These are phyloP conservation scores for Gossypium schwendimanii DNA, from an alignment of 441 rosid genomes.

Conservation along the genomic window DNA sequence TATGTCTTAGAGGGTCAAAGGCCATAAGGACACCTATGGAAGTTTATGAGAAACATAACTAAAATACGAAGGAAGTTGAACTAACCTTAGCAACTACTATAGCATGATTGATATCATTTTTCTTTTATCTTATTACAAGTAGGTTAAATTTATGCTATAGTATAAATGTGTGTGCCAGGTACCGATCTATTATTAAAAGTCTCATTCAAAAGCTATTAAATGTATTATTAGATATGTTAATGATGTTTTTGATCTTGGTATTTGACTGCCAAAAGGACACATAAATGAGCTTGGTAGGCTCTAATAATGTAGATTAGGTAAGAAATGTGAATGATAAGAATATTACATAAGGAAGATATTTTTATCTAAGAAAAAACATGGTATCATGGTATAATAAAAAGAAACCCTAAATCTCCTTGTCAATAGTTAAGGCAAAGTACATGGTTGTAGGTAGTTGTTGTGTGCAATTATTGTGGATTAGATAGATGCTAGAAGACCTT, in stretches of 20 bases:
- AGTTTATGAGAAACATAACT: not conserved
- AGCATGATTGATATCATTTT: not conserved
- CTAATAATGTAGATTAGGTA: not conserved
- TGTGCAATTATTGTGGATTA: not conserved
- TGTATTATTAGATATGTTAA: not conserved
- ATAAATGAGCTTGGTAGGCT: no score
- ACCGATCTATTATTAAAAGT: not conserved
- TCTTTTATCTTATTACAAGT: not conserved
- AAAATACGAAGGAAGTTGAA: not conserved
- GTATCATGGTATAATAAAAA: not conserved
- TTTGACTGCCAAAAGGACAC: no score
- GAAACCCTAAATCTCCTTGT: not conserved
- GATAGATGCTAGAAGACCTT: not conserved
- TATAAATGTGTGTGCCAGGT: not conserved
- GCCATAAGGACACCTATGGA: not conserved
- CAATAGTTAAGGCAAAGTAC: not conserved
- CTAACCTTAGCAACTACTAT: not conserved
- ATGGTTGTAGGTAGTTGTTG: not conserved
- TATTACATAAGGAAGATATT: not conserved
- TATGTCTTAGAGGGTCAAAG: not conserved
- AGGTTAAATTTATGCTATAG: not conserved
- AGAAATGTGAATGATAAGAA: not conserved
- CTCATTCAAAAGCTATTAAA: not conserved
- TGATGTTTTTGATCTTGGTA: not conserved
- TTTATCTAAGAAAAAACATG: not conserved